Conservation (phyloP, 2,329 filamentous ascomycete genomes). For the Fusarium guadeloupense region DNA sequence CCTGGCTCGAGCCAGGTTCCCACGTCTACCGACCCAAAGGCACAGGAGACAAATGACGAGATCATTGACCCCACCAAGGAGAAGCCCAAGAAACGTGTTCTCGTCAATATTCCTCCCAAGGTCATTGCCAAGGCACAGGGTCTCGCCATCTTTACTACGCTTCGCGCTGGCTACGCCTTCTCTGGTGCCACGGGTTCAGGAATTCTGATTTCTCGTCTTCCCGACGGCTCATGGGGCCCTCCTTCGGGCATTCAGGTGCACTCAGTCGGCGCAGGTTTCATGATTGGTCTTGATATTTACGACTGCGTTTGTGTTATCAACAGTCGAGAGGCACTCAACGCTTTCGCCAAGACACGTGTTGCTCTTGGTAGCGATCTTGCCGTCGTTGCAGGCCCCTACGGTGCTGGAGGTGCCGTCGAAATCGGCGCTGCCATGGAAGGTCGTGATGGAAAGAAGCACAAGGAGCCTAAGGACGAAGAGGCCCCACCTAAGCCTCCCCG, state of each 20-base stretch:
- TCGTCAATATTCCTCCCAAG: constrained; percentile 64
- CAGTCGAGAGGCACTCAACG: constrained; percentile 75
- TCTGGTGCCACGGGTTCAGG: constrained; percentile 74
- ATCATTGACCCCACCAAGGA: constrained; percentile 48
- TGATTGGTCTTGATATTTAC: constrained; percentile 86
- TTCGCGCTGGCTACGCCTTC: constrained; percentile 72
- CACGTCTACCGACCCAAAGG: constrained; percentile 47
- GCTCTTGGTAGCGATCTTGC: constrained; percentile 83
- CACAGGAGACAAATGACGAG: constrained; percentile 40
- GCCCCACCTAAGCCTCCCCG: constrained; percentile 16
- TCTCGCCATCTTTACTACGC: constrained; percentile 76
- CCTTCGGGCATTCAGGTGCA: constrained; percentile 85
- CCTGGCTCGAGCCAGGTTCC: too few species aligned
- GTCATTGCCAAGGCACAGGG: constrained; percentile 73
- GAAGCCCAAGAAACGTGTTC: constrained; percentile 57
- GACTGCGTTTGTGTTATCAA: constrained; percentile 91
- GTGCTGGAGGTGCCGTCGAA: constrained; percentile 78
- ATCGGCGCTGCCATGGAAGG: constrained; percentile 50
- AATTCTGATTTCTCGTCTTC: constrained; percentile 68
- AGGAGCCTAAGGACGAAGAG: constrained; percentile 56
- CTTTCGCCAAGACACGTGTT: constrained; percentile 78
- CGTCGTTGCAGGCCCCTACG: constrained; percentile 74
- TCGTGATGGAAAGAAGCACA: constrained; percentile 41
- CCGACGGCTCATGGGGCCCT: constrained; percentile 78
- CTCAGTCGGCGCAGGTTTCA: constrained; percentile 80